Evolutionary conservation across 257 asterid genomes (phyloP), one percentile per base, ranked within the genome.

Genomic region (Salvia hispanica): DNA sequence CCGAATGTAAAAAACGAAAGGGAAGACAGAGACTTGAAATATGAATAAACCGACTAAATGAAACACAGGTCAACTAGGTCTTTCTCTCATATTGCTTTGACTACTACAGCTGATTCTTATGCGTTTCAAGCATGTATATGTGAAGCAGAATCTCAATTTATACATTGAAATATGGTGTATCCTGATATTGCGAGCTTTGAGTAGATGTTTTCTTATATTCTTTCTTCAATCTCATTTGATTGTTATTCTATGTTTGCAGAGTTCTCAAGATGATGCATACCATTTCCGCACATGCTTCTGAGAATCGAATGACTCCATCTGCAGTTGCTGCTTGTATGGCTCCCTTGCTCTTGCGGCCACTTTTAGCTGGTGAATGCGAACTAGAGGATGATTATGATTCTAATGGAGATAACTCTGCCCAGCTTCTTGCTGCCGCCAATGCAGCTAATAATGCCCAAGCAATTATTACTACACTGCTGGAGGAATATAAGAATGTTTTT

Each of bases 251-350:
- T 56, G 45, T 59, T 61, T 75, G 70, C 77, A 91, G 97, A 79
- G 77, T 91, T 72, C 83, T 91, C 61, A 88, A 88, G 84, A 91
- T 85, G 95, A 91, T 91, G 97, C 86, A 85, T 72, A 81, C 86
- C 47, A 77, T 91, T 70, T 88, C 96, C 46, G 76, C 83, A 11
- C 87, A 91, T 78, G 83, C 86, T 66, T 78, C 88, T 67, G 94
- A 82, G 74, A 91, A 85, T 72, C 91, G 96, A 73, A 91, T 91
- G 98, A 81, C 87, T 70, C 82, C 94, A 64, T 81, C 94, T 6
- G 97, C 97, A 60, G 95, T 91, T 76, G 96, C 96, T 72, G 97
- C 97, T 74, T 91, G 97, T 77, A 91, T 91, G 97, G 97, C 97
- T 43, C 97, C 97, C 12, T 81, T 91, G 89, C 95, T 91, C 64